These are phyloP conservation scores for Naganishia randhawae DNA, from an alignment of 768 basidiomycete species.

Conservation along the genomic window DNA sequence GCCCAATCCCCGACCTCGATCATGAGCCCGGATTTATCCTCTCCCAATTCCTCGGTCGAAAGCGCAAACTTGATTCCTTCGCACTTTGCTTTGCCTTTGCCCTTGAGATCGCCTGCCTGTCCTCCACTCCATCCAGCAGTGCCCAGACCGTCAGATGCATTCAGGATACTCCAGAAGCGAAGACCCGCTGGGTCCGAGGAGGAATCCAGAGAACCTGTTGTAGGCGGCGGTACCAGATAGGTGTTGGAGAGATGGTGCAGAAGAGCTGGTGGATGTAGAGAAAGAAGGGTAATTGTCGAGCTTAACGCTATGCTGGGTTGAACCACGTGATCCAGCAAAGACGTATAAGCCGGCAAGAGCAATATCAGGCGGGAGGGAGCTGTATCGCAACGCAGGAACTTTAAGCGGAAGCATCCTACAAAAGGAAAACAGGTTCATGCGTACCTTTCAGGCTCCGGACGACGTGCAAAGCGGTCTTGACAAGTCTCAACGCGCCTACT, in stretches of 20 bases:
- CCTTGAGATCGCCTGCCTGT: conserved; percentile 6
- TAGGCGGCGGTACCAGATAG: conserved; percentile 70
- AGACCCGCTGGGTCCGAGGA: conserved; percentile 17
- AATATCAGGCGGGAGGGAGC: conserved; percentile 42
- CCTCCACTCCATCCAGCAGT: conserved; percentile 13
- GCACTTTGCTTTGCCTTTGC: conserved; percentile 8
- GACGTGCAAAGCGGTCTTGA: conserved; percentile 31
- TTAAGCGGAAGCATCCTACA: neutral
- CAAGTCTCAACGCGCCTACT: conserved; percentile 28
- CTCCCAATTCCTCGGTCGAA: conserved; percentile 14
- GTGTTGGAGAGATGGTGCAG: conserved; percentile 65
- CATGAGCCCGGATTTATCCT: conserved; percentile 17
- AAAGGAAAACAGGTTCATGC: neutral
- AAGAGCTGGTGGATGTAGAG: conserved; percentile 66
- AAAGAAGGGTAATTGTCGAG: conserved; percentile 38
- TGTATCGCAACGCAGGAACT: conserved; percentile 23
- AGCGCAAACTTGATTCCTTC: conserved; percentile 12
- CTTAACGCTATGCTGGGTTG: conserved; percentile 33
- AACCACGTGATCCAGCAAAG: conserved; percentile 34
- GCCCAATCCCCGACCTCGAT: conserved; percentile 37
- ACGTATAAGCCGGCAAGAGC: conserved; percentile 34
- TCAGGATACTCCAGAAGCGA: conserved; percentile 77
- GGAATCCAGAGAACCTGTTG: conserved; percentile 48
- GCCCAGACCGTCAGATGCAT: conserved; percentile 8
- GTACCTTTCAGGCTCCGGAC: conserved; percentile 40